These are phyloP conservation scores for Astrothelium macrocarpum DNA, from an alignment of 495 filamentous ascomycete genomes.

Conservation along the genomic window DNA sequence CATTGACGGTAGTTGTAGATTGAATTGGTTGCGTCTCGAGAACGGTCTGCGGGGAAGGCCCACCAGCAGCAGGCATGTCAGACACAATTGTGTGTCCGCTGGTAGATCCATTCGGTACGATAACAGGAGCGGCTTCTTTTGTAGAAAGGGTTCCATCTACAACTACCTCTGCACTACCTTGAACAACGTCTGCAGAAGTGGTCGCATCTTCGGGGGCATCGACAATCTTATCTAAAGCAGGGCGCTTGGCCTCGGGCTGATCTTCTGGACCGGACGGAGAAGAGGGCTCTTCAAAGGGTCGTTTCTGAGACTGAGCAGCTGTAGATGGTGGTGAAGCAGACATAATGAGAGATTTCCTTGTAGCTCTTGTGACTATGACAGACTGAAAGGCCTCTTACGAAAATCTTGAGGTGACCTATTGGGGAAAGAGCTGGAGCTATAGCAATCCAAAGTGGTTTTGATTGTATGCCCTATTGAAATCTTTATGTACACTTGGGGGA, in stretches of 20 bases:
- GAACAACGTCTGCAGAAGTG: slow-evolving; percentile 32
- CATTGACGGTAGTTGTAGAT: slow-evolving; percentile 51
- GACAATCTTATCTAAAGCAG: slow-evolving; percentile 83
- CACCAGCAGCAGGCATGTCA: slow-evolving; percentile 55
- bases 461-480: slow-evolving; percentile 48
- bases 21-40: slow-evolving; percentile 54
- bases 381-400: slow-evolving; percentile 17
- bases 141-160: slow-evolving; percentile 36
- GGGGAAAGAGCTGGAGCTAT: background rate
- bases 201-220: slow-evolving; percentile 41
- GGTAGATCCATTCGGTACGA: slow-evolving; percentile 37
- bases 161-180: slow-evolving; percentile 24
- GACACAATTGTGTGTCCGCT: slow-evolving; percentile 57
- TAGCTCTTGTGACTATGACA: slow-evolving; percentile 14
- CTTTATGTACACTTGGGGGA: slow-evolving; percentile 80
- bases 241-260: slow-evolving; percentile 94
- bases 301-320: slow-evolving; percentile 52
- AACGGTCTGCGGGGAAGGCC: slow-evolving; percentile 23
- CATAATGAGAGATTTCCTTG: background rate
- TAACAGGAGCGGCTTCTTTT: slow-evolving; percentile 42
- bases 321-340: slow-evolving; percentile 8
- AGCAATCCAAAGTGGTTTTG: slow-evolving; percentile 20
- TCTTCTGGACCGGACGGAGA: slow-evolving; percentile 84
- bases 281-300: slow-evolving; percentile 91
- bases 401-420: slow-evolving; percentile 29